Conservation (phyloP, 2,329 filamentous ascomycete species). For the Penicillium paneum region DNA sequence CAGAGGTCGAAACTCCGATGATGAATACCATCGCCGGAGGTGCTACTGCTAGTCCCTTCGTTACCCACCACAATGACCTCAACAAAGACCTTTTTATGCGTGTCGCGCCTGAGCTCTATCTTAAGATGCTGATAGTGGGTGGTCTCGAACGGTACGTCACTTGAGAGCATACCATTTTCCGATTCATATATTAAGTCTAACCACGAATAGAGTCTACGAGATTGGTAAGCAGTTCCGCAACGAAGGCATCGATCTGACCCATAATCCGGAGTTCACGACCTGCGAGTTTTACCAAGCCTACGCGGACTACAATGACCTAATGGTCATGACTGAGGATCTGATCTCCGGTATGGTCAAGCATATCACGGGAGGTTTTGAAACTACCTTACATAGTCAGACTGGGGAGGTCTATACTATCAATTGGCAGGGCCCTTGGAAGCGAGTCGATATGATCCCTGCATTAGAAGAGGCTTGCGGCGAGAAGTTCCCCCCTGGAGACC, state of each 20-base stretch:
- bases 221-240: no score
- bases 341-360: constrained; percentile 86
- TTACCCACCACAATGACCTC: constrained; percentile 93
- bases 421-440: constrained; percentile 92
- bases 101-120: constrained; percentile 89
- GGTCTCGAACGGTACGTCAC: no score
- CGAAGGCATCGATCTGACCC: constrained; percentile 84
- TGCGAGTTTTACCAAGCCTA: constrained; percentile 98
- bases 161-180: no score
- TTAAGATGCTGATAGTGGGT: constrained; percentile 95
- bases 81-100: constrained; percentile 94
- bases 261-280: constrained; percentile 98
- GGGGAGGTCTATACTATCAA: constrained; percentile 89
- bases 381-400: constrained; percentile 78
- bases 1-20: constrained; percentile 95
- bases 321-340: constrained; percentile 88
- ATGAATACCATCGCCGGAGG: constrained; percentile 95
- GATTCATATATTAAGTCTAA: no score
- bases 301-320: constrained; percentile 84
- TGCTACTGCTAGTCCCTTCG: constrained; percentile 90
- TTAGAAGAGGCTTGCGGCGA: constrained; percentile 86
- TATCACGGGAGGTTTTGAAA: constrained; percentile 79
- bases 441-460: constrained; percentile 92
- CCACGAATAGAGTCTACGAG: no score
- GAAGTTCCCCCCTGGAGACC: constrained; percentile 85